A percentile compares a stretch with the other conserved stretches of the same genome.
Conservation (phyloP, 176 grass and related monocot species). For the Secale cereale region DNA sequence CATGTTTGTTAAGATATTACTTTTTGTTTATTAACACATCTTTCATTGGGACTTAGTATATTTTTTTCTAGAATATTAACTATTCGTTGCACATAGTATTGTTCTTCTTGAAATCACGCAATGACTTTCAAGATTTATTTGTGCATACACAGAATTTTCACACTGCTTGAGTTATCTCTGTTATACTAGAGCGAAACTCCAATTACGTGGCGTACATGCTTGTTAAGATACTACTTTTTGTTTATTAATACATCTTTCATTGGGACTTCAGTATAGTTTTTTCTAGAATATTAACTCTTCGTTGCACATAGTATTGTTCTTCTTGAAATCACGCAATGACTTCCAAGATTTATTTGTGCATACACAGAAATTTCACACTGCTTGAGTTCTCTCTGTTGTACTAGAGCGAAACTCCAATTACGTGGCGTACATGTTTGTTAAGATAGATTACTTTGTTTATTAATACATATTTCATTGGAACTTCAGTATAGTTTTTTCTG, state of each 20-base stretch:
- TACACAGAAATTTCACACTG: slow-evolving; percentile 39
- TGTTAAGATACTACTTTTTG: neutral
- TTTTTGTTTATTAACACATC: neutral
- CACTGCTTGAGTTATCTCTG: too few relatives aligned
- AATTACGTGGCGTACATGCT: too few relatives aligned
- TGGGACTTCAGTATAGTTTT: neutral
- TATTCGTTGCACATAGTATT: too few relatives aligned
- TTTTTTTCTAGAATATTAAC: too few relatives aligned
- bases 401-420: slow-evolving; percentile 17
- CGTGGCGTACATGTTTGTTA: neutral
- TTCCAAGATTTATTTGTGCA: slow-evolving; percentile 39
- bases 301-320: slow-evolving; percentile 41
- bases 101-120: too few relatives aligned
- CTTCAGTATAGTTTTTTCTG: neutral
- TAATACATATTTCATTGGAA: slow-evolving; percentile 3
- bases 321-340: slow-evolving; percentile 24
- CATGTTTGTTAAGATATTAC: neutral
- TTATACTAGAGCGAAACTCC: too few relatives aligned
- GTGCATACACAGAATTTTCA: too few relatives aligned
- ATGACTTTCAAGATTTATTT: too few relatives aligned
- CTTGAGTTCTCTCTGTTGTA: slow-evolving; percentile 29
- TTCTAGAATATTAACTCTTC: neutral
- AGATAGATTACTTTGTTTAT: neutral
- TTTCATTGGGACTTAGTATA: neutral
- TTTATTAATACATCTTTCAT: neutral